phyloP scores from a whole-genome alignment of 2,329 filamentous ascomycete genomes.

The Stagonosporopsis cucurbitacearum region DNA sequence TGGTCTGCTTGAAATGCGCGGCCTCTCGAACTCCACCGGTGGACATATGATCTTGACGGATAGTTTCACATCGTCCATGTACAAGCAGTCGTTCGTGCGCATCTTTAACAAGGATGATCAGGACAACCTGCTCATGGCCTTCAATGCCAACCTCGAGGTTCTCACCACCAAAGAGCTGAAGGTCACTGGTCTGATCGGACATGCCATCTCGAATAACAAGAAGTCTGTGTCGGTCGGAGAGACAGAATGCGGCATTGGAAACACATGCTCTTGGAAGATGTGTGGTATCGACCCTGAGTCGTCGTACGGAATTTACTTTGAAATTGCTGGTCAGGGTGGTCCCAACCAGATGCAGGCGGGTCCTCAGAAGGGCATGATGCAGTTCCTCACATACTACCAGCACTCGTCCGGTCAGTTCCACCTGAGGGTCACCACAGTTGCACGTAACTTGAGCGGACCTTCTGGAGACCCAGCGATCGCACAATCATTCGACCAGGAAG shows the following conservation, averaged over 20 bases:
- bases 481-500: conserved; percentile 98
- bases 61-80: conserved; percentile 98
- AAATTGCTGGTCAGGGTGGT: conserved; percentile 92
- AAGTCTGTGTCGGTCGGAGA: conserved; percentile 97
- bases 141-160: conserved; percentile 95
- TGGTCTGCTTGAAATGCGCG: conserved; percentile 97
- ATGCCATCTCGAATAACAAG: conserved; percentile 96
- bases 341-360: conserved; percentile 84
- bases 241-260: conserved; percentile 97
- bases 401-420: conserved; percentile 97
- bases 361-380: conserved; percentile 92
- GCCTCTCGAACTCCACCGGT: conserved; percentile 91
- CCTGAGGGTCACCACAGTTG: conserved; percentile 91
- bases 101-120: conserved; percentile 97
- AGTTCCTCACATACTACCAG: conserved; percentile 98
- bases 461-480: conserved; percentile 93
- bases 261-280: conserved; percentile 99
- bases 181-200: conserved; percentile 95
- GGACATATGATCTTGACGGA: conserved; percentile 98
- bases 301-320: conserved; percentile 96
- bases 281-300: conserved; percentile 94
- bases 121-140: conserved; percentile 96
- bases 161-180: conserved; percentile 98
- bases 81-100: conserved; percentile 96
- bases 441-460: conserved; percentile 87